Evolutionary conservation across 768 basidiomycete genomes (phyloP).

Genomic region (Clitopilus passeckerianus): DNA sequence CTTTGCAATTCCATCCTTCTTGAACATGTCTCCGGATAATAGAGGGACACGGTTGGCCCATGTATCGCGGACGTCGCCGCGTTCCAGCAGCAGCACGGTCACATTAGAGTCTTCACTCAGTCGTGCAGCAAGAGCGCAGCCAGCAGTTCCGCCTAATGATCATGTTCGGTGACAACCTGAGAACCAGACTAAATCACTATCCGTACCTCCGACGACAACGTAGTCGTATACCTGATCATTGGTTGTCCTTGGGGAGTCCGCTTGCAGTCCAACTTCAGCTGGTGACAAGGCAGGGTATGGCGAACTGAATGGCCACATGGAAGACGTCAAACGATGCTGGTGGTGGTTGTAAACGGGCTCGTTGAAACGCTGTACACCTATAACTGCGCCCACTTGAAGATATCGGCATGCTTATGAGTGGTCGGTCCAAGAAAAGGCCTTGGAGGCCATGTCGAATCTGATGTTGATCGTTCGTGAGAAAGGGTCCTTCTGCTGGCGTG

Average conservation of each 20-base stretch:
- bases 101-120: conserved; percentile 23
- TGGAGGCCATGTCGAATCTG: no score
- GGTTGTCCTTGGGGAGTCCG: background rate
- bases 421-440: no score
- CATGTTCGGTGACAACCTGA: background rate
- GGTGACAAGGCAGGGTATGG: background rate
- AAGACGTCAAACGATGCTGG: background rate
- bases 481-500: no score
- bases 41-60: conserved; percentile 28
- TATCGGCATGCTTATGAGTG: no score
- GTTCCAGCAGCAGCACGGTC: conserved; percentile 29
- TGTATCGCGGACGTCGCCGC: conserved; percentile 20
- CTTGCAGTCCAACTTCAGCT: background rate
- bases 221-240: conserved; percentile 8
- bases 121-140: conserved; percentile 32
- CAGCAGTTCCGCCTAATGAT: conserved; percentile 29
- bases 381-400: no score
- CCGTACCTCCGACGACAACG: conserved; percentile 7
- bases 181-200: background rate
- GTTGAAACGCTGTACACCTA: no score
- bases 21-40: conserved; percentile 20
- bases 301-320: background rate
- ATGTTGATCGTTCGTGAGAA: no score
- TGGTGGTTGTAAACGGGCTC: background rate
- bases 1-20: conserved; percentile 11